Evolutionary conservation across 345 rosid species (phyloP), one percentile per base, ranked within the genome.

Genomic region (Salix brachista): DNA sequence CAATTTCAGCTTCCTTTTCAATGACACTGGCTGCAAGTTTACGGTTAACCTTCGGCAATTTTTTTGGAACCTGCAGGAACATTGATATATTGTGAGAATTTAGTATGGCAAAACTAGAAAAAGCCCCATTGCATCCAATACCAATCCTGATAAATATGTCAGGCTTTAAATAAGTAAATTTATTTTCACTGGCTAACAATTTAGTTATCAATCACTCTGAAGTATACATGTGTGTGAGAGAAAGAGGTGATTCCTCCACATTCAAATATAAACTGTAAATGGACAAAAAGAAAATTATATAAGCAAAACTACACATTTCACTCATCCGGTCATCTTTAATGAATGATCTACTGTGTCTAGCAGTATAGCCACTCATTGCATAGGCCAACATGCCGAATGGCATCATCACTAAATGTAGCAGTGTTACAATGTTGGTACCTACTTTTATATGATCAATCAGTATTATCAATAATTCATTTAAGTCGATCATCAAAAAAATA

Each of bases 31-130:
- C 88, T 69, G 95, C 97, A 72, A 95, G 89, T n/a, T 72, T 82
- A 61, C 88, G 81, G 85, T 95, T 92, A 80, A 89, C 93, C 87
- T 88, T 90, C 28, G 97, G 97, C 60, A 93, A 72, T 83, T 86
- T 90, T 80, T 79, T 89, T 77, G 80, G 83, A 42, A 83, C 80
- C 97, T 91, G 90, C 85, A 85, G 67, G 36, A 83, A 82, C 18
- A 75, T 0, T 34, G 0, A 79, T 12, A 65, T 80, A 68, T 32
- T 26, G 64, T 14, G 18, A 62, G 58, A 25, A 19, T 28, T 32
- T 67, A 60, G 64, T 54, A 11, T 69, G 71, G 26, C 25, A 6
- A 81, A 62, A 70, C 10, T 48, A 36, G 56, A 71, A 19, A n/a
- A 6, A 52, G 10, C 23, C 58, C 23, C 12, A 70, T 39, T 17